Evolutionary conservation across 768 basidiomycete species (phyloP).

Genomic region (Gloeophyllum trabeum): DNA sequence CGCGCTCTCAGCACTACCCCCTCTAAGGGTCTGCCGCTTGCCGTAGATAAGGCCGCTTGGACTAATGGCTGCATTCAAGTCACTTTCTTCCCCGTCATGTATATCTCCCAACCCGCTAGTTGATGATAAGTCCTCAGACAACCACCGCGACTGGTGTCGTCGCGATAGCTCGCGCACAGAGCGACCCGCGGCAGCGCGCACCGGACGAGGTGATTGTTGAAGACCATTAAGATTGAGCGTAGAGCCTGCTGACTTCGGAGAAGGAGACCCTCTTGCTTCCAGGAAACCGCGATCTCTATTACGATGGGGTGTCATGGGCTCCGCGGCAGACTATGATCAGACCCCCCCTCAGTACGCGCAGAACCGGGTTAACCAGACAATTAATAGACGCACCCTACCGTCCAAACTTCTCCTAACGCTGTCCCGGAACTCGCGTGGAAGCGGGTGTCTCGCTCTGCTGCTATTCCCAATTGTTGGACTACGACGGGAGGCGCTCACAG

Average conservation of each 20-base stretch:
- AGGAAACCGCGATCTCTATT: not conserved
- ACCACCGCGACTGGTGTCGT: conserved; percentile 41
- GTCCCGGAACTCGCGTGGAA: conserved; percentile 39
- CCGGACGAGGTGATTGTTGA: conserved; percentile 17
- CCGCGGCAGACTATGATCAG: conserved; percentile 3
- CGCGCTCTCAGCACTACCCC: conserved; percentile 64
- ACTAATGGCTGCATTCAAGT: not conserved
- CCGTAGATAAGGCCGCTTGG: conserved; percentile 17
- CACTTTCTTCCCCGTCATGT: conserved; percentile 11
- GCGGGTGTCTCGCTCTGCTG: conserved; percentile 31
- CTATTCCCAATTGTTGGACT: conserved; percentile 27
- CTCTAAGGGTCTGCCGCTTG: conserved; percentile 42
- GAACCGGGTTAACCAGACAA: not conserved
- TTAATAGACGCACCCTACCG: conserved; percentile 31
- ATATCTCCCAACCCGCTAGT: conserved; percentile 7
- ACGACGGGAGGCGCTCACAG: conserved; percentile 44
- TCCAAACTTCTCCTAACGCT: conserved; percentile 25
- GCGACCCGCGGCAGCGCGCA: conserved; percentile 21
- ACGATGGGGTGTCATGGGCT: not conserved
- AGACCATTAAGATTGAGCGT: conserved; percentile 9
- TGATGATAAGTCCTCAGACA: conserved; percentile 33
- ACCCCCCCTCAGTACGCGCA: not conserved
- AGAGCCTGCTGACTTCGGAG: conserved; percentile 11
- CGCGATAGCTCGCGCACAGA: conserved; percentile 38
- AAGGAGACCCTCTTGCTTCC: not conserved